phyloP scores from a whole-genome alignment of 768 basidiomycete genomes.

The Rhizopogon rudus region DNA sequence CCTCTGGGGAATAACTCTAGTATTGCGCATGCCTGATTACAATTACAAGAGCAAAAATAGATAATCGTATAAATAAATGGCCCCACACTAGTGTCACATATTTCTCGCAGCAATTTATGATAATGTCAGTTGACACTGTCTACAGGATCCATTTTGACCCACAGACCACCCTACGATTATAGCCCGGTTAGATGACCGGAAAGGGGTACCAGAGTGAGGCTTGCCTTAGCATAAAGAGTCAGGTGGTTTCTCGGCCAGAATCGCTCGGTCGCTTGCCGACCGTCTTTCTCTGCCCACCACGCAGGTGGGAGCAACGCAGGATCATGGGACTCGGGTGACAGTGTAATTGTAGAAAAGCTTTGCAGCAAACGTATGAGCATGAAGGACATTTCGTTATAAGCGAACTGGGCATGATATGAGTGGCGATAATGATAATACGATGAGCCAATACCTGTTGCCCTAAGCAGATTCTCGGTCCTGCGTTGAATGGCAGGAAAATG shows the following conservation, averaged over 20 bases:
- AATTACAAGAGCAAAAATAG: too few species aligned
- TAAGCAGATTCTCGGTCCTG: constrained; percentile 34
- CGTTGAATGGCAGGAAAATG: constrained; percentile 39
- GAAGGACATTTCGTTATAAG: constrained; percentile 29
- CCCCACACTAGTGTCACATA: too few species aligned
- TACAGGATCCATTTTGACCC: constrained; percentile 37
- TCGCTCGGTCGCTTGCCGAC: constrained; percentile 21
- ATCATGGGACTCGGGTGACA: constrained; percentile 23
- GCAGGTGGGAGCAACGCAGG: constrained; percentile 20
- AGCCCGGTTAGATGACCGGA: background rate
- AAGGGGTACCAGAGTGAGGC: constrained; percentile 1
- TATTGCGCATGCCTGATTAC: too few species aligned
- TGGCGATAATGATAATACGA: constrained; percentile 8
- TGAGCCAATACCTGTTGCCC: constrained; percentile 29
- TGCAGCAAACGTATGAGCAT: constrained; percentile 27
- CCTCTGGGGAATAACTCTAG: too few species aligned
- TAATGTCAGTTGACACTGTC: constrained; percentile 6
- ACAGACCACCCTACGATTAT: constrained; percentile 37
- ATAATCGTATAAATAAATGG: too few species aligned
- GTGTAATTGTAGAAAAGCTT: constrained; percentile 18
- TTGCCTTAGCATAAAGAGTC: constrained; percentile 33
- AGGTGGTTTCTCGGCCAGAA: constrained; percentile 24
- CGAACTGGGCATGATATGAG: constrained; percentile 20
- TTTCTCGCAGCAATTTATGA: too few species aligned
- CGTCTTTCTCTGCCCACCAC: constrained; percentile 20